Conservation (phyloP, 352 stramenopile species). For the Phytophthora ohioensis region DNA sequence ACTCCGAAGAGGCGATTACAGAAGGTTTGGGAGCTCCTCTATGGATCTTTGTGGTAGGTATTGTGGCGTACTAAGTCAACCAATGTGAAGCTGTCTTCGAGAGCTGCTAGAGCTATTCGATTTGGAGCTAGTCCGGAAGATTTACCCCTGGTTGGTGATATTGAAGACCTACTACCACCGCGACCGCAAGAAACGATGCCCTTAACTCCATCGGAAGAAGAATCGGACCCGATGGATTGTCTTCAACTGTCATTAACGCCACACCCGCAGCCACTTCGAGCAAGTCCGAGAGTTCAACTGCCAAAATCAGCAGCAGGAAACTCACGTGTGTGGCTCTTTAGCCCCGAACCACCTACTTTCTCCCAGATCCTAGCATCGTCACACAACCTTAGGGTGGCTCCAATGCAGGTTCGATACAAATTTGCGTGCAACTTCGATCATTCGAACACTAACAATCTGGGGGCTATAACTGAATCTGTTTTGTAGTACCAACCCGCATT, state of each 20-base stretch:
- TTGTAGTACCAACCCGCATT: constrained; percentile 61
- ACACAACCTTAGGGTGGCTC: constrained; percentile 46
- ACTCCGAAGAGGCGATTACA: constrained; percentile 22
- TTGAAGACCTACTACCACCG: constrained; percentile 72
- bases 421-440: not conserved
- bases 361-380: constrained; percentile 58
- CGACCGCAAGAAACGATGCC: constrained; percentile 40
- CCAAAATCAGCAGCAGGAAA: constrained; percentile 19
- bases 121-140: constrained; percentile 43
- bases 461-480: not conserved
- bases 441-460: constrained; percentile 1
- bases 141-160: constrained; percentile 53
- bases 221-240: constrained; percentile 54
- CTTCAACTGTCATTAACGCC: constrained; percentile 57
- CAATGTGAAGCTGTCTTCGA: constrained; percentile 29
- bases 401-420: constrained; percentile 46
- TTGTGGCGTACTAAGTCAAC: constrained; percentile 8
- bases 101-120: constrained; percentile 20
- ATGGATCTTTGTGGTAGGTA: not conserved
- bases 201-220: constrained; percentile 47
- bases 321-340: constrained; percentile 60
- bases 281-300: constrained; percentile 16
- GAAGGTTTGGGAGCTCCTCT: constrained; percentile 38
- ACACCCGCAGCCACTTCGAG: constrained; percentile 39
- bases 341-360: constrained; percentile 48